A percentile compares a stretch with the other conserved stretches of the same genome.
Conservation (phyloP, 163 green algal genomes). For the Chloroidium sp. region DNA sequence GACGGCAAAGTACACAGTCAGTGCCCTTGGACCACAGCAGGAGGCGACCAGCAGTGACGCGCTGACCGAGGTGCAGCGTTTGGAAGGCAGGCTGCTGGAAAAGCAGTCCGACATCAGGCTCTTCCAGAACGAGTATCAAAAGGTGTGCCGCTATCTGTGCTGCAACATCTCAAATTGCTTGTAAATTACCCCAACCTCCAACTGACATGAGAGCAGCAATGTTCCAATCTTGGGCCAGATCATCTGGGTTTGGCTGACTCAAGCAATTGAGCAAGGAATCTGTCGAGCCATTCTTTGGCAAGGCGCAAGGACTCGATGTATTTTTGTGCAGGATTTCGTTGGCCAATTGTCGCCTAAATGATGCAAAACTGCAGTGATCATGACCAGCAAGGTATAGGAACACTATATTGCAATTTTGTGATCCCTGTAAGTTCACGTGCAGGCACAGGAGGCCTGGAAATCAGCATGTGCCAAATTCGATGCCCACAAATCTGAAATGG, state of each 20-base stretch:
- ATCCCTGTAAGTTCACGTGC: neutral
- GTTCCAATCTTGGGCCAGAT: no score
- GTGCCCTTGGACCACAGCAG: slow-evolving; percentile 4
- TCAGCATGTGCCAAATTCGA: neutral
- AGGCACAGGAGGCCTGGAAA: slow-evolving; percentile 2
- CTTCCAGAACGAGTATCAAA: slow-evolving; percentile 15
- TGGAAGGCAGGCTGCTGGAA: slow-evolving; percentile 11
- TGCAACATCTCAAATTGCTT: neutral
- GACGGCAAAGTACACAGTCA: slow-evolving; percentile 6
- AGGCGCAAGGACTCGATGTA: no score
- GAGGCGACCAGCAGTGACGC: neutral
- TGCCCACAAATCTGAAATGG: neutral
- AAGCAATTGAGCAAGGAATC: no score
- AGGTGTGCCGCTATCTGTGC: slow-evolving; percentile 3
- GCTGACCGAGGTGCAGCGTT: neutral
- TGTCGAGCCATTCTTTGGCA: no score
- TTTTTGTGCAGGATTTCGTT: no score
- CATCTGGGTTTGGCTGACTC: no score
- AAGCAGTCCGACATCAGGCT: slow-evolving; percentile 4
- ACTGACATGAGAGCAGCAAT: no score
- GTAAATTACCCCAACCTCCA: neutral
- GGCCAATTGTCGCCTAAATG: no score
- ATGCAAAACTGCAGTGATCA: no score
- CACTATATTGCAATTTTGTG: no score
- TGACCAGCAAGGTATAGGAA: no score